Percentiles rank a stretch among this genome's conserved stretches.
Evolutionary conservation across 1,139 yeast species (phyloP).

Genomic region (Pichia sp.): DNA sequence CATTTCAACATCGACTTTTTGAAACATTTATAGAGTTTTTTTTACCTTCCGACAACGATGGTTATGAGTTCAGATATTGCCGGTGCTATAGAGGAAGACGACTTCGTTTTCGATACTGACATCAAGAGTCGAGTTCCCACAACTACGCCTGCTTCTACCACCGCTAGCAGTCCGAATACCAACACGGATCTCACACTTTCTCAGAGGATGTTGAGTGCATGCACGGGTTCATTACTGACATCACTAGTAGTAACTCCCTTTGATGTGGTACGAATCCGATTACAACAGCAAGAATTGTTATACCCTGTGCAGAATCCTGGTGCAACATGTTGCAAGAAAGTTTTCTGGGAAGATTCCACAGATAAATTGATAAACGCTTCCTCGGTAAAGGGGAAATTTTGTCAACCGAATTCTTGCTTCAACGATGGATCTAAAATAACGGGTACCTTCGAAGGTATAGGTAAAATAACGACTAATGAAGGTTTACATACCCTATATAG

Average conservation of each 20-base stretch:
- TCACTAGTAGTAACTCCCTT: constrained; percentile 86
- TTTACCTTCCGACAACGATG: too few species aligned
- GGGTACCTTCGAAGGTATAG: constrained; percentile 68
- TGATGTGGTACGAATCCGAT: constrained; percentile 84
- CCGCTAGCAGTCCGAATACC: neutral
- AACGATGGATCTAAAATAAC: constrained; percentile 23
- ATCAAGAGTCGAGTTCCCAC: neutral
- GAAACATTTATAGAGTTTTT: too few species aligned
- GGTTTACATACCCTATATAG: constrained; percentile 81
- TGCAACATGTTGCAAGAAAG: constrained; percentile 28
- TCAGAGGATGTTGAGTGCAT: constrained; percentile 83
- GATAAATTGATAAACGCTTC: constrained; percentile 2
- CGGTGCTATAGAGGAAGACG: constrained; percentile 33
- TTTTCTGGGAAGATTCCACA: constrained; percentile 32
- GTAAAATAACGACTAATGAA: constrained; percentile 58
- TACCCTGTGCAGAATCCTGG: constrained; percentile 32
- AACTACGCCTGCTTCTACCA: neutral
- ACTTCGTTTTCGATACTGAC: constrained; percentile 14
- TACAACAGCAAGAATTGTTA: constrained; percentile 79
- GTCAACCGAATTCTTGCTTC: constrained; percentile 21
- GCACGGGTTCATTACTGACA: constrained; percentile 84
- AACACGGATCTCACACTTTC: constrained; percentile 35
- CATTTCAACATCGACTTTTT: too few species aligned
- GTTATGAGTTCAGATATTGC: constrained; percentile 36
- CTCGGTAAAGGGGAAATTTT: constrained; percentile 24